Evolutionary conservation across 805 yeast genomes (phyloP).

Genomic region (Saccharomycopsis microspora): DNA sequence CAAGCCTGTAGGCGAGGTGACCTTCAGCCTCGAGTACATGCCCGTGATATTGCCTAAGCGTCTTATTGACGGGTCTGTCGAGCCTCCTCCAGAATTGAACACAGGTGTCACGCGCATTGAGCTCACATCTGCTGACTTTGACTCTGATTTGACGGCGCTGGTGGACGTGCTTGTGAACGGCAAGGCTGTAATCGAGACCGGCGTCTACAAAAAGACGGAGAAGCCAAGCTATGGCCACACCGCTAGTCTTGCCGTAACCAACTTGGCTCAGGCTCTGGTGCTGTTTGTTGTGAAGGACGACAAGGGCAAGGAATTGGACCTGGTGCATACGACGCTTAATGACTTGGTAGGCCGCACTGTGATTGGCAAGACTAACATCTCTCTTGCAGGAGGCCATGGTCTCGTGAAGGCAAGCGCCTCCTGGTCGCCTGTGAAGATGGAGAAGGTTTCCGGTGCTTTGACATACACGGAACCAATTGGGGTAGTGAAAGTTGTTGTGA

Average conservation of each 20-base stretch:
- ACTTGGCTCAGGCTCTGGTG: conserved; percentile 60
- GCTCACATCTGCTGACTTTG: conserved; percentile 28
- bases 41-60: conserved; percentile 55
- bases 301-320: conserved; percentile 45
- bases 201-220: conserved; percentile 43
- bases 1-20: conserved; percentile 67
- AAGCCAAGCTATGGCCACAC: conserved; percentile 56
- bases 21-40: conserved; percentile 61
- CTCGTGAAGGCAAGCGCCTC: conserved; percentile 55
- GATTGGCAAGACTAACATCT: conserved; percentile 70
- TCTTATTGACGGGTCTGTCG: conserved; percentile 68
- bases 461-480: conserved; percentile 96
- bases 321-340: conserved; percentile 43
- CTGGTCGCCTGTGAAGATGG: conserved; percentile 82
- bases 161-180: conserved; percentile 64
- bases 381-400: conserved; percentile 58
- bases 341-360: conserved; percentile 69
- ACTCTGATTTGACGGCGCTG: conserved; percentile 36
- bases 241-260: conserved; percentile 57
- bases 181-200: conserved; percentile 46
- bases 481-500: conserved; percentile 63
- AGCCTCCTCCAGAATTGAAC: conserved; percentile 84
- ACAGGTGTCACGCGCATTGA: conserved; percentile 81
- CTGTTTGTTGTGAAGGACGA: conserved; percentile 57
- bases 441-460: conserved; percentile 54